A percentile compares a stretch with the other conserved stretches of the same genome.
These are phyloP conservation scores for Erodium trifolium DNA, from an alignment of 441 rosid genomes.

Conservation along the genomic window DNA sequence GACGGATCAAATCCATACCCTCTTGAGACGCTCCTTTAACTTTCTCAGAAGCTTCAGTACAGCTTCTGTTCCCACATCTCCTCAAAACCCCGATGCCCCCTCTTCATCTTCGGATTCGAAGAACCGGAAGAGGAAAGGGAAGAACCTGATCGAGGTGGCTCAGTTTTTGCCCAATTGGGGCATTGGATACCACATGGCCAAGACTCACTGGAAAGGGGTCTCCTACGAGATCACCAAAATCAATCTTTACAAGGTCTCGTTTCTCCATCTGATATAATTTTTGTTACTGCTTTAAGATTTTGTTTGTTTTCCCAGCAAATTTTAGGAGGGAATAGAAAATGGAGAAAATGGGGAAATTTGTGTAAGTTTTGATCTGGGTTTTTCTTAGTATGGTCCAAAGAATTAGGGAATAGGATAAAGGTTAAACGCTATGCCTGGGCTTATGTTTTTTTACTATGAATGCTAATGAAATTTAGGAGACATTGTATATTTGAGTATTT, in stretches of 20 bases:
- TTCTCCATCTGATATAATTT: background rate
- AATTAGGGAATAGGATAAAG: no score
- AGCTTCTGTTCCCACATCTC: constrained; percentile 22
- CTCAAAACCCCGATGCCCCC: constrained; percentile 11
- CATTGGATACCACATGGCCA: no score
- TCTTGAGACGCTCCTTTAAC: constrained; percentile 34
- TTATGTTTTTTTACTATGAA: no score
- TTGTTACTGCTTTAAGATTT: background rate
- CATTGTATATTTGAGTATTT: no score
- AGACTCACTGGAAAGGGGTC: constrained; percentile 46
- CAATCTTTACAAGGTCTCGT: constrained; percentile 75
- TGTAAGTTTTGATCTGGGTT: background rate
- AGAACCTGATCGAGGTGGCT: no score
- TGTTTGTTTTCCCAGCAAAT: background rate
- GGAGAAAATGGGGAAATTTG: background rate
- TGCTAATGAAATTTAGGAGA: no score
- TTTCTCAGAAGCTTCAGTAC: constrained; percentile 34
- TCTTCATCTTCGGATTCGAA: constrained; percentile 12
- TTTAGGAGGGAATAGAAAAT: background rate
- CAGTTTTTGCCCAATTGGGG: no score
- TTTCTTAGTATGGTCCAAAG: no score
- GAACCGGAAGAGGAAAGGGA: no score
- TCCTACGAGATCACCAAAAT: constrained; percentile 85
- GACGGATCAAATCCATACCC: constrained; percentile 21
- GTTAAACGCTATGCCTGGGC: no score